phyloP scores from a whole-genome alignment of 306 rosid species.

The Quercus engelmannii region DNA sequence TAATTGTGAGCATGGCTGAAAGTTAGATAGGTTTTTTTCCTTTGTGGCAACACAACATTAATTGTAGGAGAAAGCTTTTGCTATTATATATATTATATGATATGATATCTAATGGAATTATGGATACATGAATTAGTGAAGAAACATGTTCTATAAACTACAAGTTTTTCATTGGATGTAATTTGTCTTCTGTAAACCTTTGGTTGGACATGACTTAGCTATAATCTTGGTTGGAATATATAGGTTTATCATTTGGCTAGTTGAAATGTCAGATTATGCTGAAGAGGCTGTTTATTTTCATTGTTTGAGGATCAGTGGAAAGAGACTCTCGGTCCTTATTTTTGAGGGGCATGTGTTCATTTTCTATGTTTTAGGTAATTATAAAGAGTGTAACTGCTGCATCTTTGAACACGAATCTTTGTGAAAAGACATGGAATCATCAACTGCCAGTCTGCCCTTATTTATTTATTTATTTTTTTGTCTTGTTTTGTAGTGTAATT shows the following conservation, averaged over 20 bases:
- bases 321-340: not conserved
- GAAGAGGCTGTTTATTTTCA: not conserved
- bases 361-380: not conserved
- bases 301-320: conserved; percentile 1
- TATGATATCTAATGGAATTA: not conserved
- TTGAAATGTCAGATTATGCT: not conserved
- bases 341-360: not conserved
- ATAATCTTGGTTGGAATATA: not conserved
- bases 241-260: not conserved
- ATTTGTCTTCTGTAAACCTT: not conserved
- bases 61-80: too few relatives aligned
- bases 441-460: not conserved
- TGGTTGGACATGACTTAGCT: not conserved
- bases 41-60: too few relatives aligned
- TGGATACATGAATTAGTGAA: not conserved
- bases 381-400: not conserved
- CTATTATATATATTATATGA: too few relatives aligned
- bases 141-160: not conserved
- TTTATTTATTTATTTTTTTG: not conserved
- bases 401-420: not conserved
- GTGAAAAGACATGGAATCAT: not conserved
- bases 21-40: too few relatives aligned
- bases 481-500: not conserved
- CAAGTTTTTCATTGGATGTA: not conserved
- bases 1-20: too few relatives aligned